Conservation (phyloP, 805 yeast genomes). For the Saturnispora hagleri region DNA sequence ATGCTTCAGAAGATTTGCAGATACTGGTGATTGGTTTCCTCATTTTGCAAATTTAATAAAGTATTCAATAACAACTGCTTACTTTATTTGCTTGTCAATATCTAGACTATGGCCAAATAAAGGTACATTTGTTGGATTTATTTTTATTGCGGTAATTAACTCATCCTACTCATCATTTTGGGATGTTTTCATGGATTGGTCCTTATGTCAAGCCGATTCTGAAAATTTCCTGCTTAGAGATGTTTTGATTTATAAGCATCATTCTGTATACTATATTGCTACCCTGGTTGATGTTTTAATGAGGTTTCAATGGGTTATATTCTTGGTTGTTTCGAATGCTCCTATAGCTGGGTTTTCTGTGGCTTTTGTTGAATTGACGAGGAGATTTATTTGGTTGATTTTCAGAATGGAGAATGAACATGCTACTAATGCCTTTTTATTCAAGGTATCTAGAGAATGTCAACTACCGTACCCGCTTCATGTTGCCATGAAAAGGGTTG, state of each 20-base stretch:
- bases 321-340: slow-evolving; percentile 72
- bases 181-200: slow-evolving; percentile 97
- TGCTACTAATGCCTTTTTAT: slow-evolving; percentile 75
- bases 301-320: slow-evolving; percentile 86
- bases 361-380: slow-evolving; percentile 69
- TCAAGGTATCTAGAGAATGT: slow-evolving; percentile 82
- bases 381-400: slow-evolving; percentile 84
- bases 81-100: slow-evolving; percentile 62
- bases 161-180: slow-evolving; percentile 62
- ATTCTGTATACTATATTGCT: slow-evolving; percentile 62
- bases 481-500: slow-evolving; percentile 14
- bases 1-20: slow-evolving; percentile 82
- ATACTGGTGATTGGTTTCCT: slow-evolving; percentile 93
- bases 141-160: slow-evolving; percentile 65
- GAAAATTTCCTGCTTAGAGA: slow-evolving; percentile 56
- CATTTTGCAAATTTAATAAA: slow-evolving; percentile 84
- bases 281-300: slow-evolving; percentile 63
- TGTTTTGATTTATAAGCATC: slow-evolving; percentile 52
- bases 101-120: slow-evolving; percentile 53
- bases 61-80: slow-evolving; percentile 56
- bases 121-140: slow-evolving; percentile 40
- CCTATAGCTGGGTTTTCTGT: slow-evolving; percentile 65
- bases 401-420: slow-evolving; percentile 97
- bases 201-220: slow-evolving; percentile 61
- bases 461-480: slow-evolving; percentile 66